Percentiles rank a stretch among this genome's conserved stretches.
Evolutionary conservation across 129 eudicot genomes (phyloP).

Genomic region (Glebionis coronaria): DNA sequence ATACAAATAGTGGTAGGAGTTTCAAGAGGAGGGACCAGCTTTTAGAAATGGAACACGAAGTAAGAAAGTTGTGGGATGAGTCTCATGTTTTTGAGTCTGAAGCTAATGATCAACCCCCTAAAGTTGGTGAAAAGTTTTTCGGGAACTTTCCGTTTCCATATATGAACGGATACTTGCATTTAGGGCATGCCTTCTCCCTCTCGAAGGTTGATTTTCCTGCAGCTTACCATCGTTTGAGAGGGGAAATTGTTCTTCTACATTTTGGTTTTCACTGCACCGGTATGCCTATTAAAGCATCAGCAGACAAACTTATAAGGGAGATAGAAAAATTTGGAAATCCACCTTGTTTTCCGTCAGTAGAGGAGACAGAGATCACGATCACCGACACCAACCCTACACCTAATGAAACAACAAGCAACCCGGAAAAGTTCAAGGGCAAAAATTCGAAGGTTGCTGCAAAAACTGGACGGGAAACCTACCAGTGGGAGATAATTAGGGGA

Average conservation of each 20-base stretch:
- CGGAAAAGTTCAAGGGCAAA: too few species aligned
- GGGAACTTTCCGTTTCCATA: too few species aligned
- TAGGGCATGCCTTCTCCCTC: too few species aligned
- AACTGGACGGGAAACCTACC: conserved; percentile 60
- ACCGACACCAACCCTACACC: too few species aligned
- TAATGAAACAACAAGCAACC: too few species aligned
- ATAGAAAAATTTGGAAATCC: conserved; percentile 66
- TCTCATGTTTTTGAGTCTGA: too few species aligned
- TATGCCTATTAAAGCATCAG: conserved; percentile 91
- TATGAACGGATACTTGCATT: too few species aligned
- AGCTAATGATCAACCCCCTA: too few species aligned
- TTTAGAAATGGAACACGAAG: conserved; percentile 51
- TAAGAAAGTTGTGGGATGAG: too few species aligned
- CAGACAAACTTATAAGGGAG: conserved; percentile 63
- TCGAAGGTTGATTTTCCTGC: conserved; percentile 85
- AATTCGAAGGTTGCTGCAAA: conserved; percentile 70
- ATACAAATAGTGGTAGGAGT: too few species aligned
- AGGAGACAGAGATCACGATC: conserved; percentile 42
- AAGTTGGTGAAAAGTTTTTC: too few species aligned
- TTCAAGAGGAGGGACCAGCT: conserved; percentile 67
- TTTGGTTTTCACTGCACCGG: conserved; percentile 90
- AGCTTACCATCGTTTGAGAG: conserved; percentile 71
- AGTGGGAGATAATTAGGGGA: conserved; percentile 95
- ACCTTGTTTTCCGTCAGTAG: conserved; percentile 57
- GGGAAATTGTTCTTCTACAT: conserved; percentile 77